Evolutionary conservation across 768 basidiomycete genomes (phyloP), one percentile per base, ranked within the genome.

Genomic region (Chalciporus piperatus): DNA sequence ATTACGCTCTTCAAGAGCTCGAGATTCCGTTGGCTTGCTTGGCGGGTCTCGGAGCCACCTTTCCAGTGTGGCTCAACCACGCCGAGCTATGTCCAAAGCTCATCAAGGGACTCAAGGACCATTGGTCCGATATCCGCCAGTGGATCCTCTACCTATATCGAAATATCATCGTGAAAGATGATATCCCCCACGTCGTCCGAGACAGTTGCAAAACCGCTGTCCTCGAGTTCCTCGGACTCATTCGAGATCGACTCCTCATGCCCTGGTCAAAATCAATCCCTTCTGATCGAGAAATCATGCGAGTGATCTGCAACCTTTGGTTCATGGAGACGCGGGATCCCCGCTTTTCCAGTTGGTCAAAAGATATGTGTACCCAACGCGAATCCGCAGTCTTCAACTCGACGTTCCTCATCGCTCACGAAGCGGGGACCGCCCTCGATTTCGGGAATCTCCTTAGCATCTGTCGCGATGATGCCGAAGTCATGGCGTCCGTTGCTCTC

Each of bases 381-480:
- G 66, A 68, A 59, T 66, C 66, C 5, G 64, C 57, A 0, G 42
- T 67, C 37, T 56, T 67, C 39, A 67, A 69, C 12, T 57, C 62
- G 3, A 59, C 57, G 37, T 63, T 67, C 28, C 57, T 69, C 30
- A 57, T 67, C 41, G 58, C 64, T 5, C 54, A 67, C 22, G 65
- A 69, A 20, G 19, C 39, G 20, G 52, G 45, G 4, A 41, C 22
- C 6, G 13, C 48, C n/a, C 47, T 67, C 40, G 60, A 67, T 30
- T 68, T 51, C 58, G 50, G 19, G 2, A 59, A 67, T 14, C 27
- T 68, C 37, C 60, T 67, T n/a, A 27, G 48, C 25, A 38, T 59
- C 27, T 69, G 66, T 33, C 40, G 51, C 0, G 57, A 54, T 5
- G 58, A 64, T n/a, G 38, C 59, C 3, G 57, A 58, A 12, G 8